Evolutionary conservation across 345 rosid genomes (phyloP).

Genomic region (Salix udensis): DNA sequence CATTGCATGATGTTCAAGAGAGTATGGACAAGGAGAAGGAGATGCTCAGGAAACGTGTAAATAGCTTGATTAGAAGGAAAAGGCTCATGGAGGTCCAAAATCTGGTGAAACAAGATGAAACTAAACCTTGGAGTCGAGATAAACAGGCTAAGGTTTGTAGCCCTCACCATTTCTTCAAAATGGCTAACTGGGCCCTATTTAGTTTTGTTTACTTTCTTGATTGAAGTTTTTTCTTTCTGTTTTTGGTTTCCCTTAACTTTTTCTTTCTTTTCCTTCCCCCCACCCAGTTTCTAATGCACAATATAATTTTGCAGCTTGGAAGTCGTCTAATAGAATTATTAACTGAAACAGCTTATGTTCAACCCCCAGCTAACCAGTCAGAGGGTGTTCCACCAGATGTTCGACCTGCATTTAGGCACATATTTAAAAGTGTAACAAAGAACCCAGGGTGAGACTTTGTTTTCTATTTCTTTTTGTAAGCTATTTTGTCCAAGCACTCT

Average conservation of each 20-base stretch:
- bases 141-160: conserved; percentile 78
- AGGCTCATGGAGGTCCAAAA: conserved; percentile 59
- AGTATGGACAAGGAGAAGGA: conserved; percentile 50
- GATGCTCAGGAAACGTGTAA: conserved; percentile 66
- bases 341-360: conserved; percentile 80
- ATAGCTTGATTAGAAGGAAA: conserved; percentile 67
- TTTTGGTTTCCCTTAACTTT: conserved; percentile 5
- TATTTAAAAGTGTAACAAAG: conserved; percentile 49
- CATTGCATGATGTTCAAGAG: conserved; percentile 40
- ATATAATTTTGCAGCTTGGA: conserved; percentile 62
- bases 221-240: neutral
- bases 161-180: conserved; percentile 1
- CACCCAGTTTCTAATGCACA: conserved; percentile 1
- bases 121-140: conserved; percentile 80
- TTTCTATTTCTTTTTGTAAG: conserved; percentile 3
- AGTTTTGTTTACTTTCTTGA: neutral
- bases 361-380: conserved; percentile 67
- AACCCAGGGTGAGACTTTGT: conserved; percentile 52
- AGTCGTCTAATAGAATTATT: conserved; percentile 75
- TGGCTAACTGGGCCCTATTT: neutral
- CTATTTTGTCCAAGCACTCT: neutral
- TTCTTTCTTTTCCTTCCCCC: neutral
- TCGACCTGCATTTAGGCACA: conserved; percentile 92
- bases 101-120: conserved; percentile 62
- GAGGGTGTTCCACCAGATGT: conserved; percentile 69